Percentiles rank a stretch among this genome's conserved stretches.
These are phyloP conservation scores for Eruca vesicaria DNA, from an alignment of 441 rosid genomes.

Conservation along the genomic window DNA sequence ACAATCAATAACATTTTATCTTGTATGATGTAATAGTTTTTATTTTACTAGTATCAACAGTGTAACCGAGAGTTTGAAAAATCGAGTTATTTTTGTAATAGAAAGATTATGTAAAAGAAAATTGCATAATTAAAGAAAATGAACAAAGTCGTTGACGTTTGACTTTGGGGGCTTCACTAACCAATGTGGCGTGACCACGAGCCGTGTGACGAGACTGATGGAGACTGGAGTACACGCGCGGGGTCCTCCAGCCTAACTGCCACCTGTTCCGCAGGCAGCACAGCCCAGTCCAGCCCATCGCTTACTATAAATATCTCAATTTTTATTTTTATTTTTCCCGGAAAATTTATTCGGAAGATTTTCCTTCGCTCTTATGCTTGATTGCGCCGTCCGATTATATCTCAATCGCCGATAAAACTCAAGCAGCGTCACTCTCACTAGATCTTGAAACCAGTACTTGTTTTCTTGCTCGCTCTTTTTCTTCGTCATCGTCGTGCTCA, in stretches of 20 bases:
- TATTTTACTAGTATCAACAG: neutral
- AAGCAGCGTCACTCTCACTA: constrained; percentile 14
- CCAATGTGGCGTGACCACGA: constrained; percentile 3
- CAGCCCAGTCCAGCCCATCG: neutral
- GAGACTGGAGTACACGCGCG: constrained; percentile 35
- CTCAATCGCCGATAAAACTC: constrained; percentile 19
- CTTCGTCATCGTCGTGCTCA: neutral
- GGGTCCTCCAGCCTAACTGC: constrained; percentile 29
- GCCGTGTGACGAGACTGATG: neutral
- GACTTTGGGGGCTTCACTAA: neutral
- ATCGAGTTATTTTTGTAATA: neutral
- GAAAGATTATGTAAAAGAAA: neutral
- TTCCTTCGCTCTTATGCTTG: neutral
- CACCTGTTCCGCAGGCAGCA: constrained; percentile 23
- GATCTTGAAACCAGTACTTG: constrained; percentile 50
- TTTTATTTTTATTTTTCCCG: neutral
- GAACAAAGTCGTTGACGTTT: constrained; percentile 20
- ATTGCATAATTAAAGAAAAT: neutral
- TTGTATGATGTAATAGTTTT: neutral
- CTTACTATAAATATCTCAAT: constrained; percentile 23
- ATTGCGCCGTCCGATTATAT: constrained; percentile 24
- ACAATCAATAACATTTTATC: neutral
- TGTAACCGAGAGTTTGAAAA: neutral
- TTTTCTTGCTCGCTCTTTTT: constrained; percentile 19
- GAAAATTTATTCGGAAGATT: neutral